Evolutionary conservation across 257 asterid genomes (phyloP).

Genomic region (Gentiana dahurica): DNA sequence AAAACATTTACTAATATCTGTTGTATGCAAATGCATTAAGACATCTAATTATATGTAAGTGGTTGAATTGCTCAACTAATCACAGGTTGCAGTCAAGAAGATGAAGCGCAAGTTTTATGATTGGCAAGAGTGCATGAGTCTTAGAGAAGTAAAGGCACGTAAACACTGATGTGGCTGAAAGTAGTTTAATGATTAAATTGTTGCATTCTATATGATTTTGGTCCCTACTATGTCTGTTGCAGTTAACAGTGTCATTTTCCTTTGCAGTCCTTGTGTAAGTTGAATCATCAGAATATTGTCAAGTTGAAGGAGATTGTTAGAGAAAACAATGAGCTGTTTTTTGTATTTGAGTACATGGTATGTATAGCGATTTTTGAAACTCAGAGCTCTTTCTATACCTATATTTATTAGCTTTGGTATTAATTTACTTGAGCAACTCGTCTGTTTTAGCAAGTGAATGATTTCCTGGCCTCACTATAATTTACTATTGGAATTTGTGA

Average conservation of each 20-base stretch:
- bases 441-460: background rate
- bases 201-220: background rate
- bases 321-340: constrained; percentile 87
- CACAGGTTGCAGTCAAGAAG: constrained; percentile 89
- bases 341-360: constrained; percentile 96
- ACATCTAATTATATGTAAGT: too few relatives aligned
- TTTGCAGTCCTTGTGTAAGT: constrained; percentile 73
- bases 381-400: background rate
- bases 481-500: background rate
- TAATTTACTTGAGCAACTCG: background rate
- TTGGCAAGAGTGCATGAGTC: constrained; percentile 86
- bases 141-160: constrained; percentile 82
- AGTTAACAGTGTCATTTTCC: constrained; percentile 9
- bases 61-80: too few relatives aligned
- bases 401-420: too few relatives aligned
- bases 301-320: constrained; percentile 88
- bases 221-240: background rate
- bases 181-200: background rate
- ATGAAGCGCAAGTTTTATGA: constrained; percentile 83
- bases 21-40: background rate
- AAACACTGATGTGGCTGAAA: constrained; percentile 2
- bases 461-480: background rate
- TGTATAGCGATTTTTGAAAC: constrained; percentile 5
- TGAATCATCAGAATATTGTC: constrained; percentile 80
- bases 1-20: background rate